Conservation (phyloP, 768 basidiomycete species). For the Mycena rebaudengoi region DNA sequence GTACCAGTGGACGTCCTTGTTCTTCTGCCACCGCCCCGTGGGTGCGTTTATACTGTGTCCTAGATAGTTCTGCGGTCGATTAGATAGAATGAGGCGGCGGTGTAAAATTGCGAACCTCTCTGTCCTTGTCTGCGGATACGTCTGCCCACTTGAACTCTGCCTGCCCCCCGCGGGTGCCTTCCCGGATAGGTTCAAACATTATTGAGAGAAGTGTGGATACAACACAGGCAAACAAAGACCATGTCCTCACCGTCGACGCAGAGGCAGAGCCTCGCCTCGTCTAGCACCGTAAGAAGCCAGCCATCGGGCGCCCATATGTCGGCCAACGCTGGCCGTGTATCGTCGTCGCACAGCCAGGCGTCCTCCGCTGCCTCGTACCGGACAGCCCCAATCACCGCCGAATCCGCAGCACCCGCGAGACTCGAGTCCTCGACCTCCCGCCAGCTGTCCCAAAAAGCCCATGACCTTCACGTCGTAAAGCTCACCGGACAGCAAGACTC, state of each 20-base stretch:
- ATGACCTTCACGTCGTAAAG: slow-evolving; percentile 64
- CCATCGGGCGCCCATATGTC: too few relatives aligned
- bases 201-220: not conserved
- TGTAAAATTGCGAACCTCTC: slow-evolving; percentile 63
- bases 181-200: slow-evolving; percentile 88
- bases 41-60: slow-evolving; percentile 96
- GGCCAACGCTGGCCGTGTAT: too few relatives aligned
- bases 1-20: slow-evolving; percentile 98
- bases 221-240: not conserved
- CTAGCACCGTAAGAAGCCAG: too few relatives aligned
- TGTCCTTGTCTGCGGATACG: slow-evolving; percentile 91
- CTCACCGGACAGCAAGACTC: slow-evolving; percentile 50
- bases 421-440: slow-evolving; percentile 33
- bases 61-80: slow-evolving; percentile 88
- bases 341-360: slow-evolving; percentile 30
- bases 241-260: not conserved
- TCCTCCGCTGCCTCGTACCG: slow-evolving; percentile 47
- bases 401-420: slow-evolving; percentile 37
- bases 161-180: slow-evolving; percentile 91
- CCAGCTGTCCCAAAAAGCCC: slow-evolving; percentile 39
- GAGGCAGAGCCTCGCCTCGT: too few relatives aligned
- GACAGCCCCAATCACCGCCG: slow-evolving; percentile 46
- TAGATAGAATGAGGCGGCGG: slow-evolving; percentile 2
- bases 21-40: slow-evolving; percentile 96
- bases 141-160: slow-evolving; percentile 94